Evolutionary conservation across 202 grass and related monocot species (phyloP).

Genomic region (Dendrocalamus latiflorus): DNA sequence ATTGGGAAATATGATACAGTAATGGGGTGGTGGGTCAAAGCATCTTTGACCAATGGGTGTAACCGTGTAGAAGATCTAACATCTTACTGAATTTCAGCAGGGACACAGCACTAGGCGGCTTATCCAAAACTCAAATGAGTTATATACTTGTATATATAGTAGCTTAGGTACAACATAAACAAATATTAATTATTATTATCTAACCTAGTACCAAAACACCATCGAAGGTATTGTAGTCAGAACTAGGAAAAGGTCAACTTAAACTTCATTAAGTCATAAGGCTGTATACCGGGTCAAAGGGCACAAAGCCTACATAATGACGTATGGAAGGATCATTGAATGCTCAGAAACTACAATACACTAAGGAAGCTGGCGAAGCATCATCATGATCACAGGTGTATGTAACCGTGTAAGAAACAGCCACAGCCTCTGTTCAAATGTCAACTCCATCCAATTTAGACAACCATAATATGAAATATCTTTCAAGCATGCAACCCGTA

Average conservation of each 20-base stretch:
- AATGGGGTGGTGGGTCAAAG: neutral
- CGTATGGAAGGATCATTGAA: slow-evolving; percentile 22
- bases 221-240: slow-evolving; percentile 14
- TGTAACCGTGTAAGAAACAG: neutral
- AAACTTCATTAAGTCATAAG: slow-evolving; percentile 9
- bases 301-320: neutral
- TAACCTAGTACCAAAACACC: neutral
- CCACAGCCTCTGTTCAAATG: neutral
- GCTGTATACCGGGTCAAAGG: neutral
- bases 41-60: neutral
- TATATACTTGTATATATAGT: neutral
- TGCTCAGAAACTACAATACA: neutral
- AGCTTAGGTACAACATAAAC: neutral
- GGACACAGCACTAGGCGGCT: neutral
- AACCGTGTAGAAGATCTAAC: neutral
- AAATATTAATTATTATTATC: neutral
- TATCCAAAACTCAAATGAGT: neutral
- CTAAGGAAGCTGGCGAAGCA: neutral
- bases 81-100: neutral
- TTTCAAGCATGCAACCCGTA: neutral
- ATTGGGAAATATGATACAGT: neutral
- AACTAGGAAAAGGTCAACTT: slow-evolving; percentile 1
- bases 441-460: neutral
- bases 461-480: neutral
- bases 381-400: neutral